Evolutionary conservation across 306 rosid genomes (phyloP).

Genomic region (Quillaja saponaria): DNA sequence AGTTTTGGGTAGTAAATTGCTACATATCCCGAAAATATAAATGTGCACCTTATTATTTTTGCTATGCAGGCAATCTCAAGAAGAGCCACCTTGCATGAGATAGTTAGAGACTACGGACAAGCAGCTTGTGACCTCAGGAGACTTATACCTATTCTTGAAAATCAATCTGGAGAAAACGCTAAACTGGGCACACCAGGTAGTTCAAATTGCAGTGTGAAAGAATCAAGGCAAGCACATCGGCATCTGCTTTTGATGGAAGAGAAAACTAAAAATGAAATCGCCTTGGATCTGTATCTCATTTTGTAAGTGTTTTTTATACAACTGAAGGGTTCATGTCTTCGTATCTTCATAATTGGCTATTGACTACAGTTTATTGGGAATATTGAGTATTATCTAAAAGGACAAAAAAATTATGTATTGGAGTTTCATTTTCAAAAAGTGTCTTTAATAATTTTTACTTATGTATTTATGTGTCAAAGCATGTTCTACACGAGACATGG

Average conservation of each 20-base stretch:
- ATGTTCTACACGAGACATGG: no score
- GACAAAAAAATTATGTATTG: constrained; percentile 1
- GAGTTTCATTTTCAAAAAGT: background rate
- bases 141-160: constrained; percentile 57
- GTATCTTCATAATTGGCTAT: background rate
- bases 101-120: constrained; percentile 76
- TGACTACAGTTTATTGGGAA: constrained; percentile 16
- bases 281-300: constrained; percentile 79
- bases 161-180: constrained; percentile 57
- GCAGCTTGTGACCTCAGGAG: constrained; percentile 74
- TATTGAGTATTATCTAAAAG: constrained; percentile 4
- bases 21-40: no score
- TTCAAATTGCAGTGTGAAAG: constrained; percentile 56
- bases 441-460: no score
- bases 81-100: constrained; percentile 85
- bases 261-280: constrained; percentile 58
- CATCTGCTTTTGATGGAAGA: constrained; percentile 63
- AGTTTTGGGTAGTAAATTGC: no score
- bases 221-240: constrained; percentile 60
- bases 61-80: constrained; percentile 78
- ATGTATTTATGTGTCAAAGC: no score
- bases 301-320: constrained; percentile 63
- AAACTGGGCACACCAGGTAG: constrained; percentile 50
- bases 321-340: no score
- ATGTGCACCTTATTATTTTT: constrained; percentile 9